A percentile compares a stretch with the other conserved stretches of the same genome.
Conservation (phyloP, 2,329 filamentous ascomycete species). For the Alternaria novae-zelandiae region DNA sequence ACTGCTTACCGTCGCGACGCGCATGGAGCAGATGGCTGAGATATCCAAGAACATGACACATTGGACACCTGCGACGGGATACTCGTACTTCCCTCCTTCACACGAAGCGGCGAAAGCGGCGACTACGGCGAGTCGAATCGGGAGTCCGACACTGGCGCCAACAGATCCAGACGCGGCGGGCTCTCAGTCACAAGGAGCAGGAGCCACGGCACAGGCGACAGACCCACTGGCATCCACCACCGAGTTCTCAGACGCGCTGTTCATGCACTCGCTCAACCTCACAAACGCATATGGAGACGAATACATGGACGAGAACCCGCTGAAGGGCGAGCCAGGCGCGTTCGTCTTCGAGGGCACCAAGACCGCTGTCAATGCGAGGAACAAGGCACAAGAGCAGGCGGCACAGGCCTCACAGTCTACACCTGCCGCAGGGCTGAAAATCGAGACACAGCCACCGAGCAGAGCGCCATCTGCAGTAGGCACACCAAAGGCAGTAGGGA, state of each 20-base stretch:
- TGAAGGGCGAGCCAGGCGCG: slow-evolving; percentile 67
- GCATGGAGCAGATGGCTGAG: slow-evolving; percentile 62
- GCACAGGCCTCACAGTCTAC: slow-evolving; percentile 20
- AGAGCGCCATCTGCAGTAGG: slow-evolving; percentile 35
- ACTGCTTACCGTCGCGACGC: slow-evolving; percentile 62
- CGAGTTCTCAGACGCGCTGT: slow-evolving; percentile 42
- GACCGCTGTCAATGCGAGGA: slow-evolving; percentile 50
- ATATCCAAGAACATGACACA: slow-evolving; percentile 60
- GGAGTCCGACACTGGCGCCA: slow-evolving; percentile 38
- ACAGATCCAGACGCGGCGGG: slow-evolving; percentile 34
- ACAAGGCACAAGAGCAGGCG: slow-evolving; percentile 44
- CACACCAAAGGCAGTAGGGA: slow-evolving; percentile 34
- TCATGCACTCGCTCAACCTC: slow-evolving; percentile 57
- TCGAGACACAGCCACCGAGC: slow-evolving; percentile 31
- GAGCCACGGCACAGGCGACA: slow-evolving; percentile 9
- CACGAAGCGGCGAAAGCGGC: slow-evolving; percentile 47
- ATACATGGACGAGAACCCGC: slow-evolving; percentile 68
- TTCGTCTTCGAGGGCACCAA: slow-evolving; percentile 62
- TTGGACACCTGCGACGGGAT: slow-evolving; percentile 65
- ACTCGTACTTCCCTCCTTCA: slow-evolving; percentile 63
- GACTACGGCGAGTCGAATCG: slow-evolving; percentile 33
- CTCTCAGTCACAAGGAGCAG: slow-evolving; percentile 30
- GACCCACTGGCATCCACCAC: slow-evolving; percentile 24
- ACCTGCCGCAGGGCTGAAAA: slow-evolving; percentile 19
- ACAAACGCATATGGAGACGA: slow-evolving; percentile 63